Evolutionary conservation across 495 filamentous ascomycete genomes (phyloP).

Genomic region (Talaromyces thailandensis): DNA sequence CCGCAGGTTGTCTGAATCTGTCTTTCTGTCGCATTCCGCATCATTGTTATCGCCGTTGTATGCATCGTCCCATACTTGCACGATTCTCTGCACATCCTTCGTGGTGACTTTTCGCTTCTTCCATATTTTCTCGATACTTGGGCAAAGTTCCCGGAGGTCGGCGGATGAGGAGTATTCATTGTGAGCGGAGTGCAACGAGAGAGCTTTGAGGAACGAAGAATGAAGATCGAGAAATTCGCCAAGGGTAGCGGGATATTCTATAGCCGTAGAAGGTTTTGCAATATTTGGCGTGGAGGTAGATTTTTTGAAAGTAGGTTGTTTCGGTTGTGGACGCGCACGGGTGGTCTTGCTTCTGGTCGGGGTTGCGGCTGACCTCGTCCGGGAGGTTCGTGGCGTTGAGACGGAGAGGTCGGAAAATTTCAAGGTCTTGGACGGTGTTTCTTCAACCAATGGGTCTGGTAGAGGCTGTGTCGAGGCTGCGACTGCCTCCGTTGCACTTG

Average conservation of each 20-base stretch:
- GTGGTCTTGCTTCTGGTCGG: constrained; percentile 1
- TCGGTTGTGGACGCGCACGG: background rate
- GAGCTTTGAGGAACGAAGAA: constrained; percentile 28
- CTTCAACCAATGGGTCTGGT: background rate
- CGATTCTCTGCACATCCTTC: constrained; percentile 33
- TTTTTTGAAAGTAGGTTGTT: background rate
- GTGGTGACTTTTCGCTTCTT: constrained; percentile 37
- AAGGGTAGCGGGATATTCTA: constrained; percentile 15
- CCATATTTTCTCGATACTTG: constrained; percentile 33
- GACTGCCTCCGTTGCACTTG: background rate
- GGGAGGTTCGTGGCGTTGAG: constrained; percentile 20
- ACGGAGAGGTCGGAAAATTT: constrained; percentile 29
- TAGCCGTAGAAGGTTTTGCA: background rate
- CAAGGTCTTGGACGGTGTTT: constrained; percentile 33
- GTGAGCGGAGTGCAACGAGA: constrained; percentile 33
- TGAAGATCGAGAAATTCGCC: constrained; percentile 29
- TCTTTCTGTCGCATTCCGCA: background rate
- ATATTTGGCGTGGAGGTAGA: background rate
- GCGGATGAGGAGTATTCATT: constrained; percentile 26
- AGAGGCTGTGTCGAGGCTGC: background rate
- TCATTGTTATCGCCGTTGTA: background rate
- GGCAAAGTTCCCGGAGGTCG: constrained; percentile 32
- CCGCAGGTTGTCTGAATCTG: background rate
- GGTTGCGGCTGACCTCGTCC: background rate
- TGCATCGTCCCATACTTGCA: constrained; percentile 28